Evolutionary conservation across 2,329 filamentous ascomycete species (phyloP), one percentile per base, ranked within the genome.

Genomic region (Pochonia chlamydosporia): DNA sequence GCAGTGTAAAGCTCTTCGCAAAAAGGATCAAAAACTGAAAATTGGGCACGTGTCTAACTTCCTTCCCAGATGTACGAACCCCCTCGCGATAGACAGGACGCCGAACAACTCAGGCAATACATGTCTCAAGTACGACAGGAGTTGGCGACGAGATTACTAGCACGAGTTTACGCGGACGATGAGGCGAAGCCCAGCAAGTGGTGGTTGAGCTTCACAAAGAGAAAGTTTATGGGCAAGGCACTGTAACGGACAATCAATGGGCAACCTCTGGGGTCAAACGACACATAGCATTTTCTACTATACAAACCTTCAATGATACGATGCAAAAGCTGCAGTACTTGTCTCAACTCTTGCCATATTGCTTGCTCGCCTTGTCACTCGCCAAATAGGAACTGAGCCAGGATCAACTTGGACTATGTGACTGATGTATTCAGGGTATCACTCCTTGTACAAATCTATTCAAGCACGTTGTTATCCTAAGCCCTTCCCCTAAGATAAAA

Each of bases 221-320:
- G 93, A 72, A 96, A 96, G 82, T 99, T 99, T 65, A 97, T 99
- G 93, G 91, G 91, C 67, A 97, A 97, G 82, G 80, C 81, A 56
- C 73, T 93, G 70, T 91, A 75, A 66, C 25, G 40, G 10, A 28
- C 8, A n/a, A 10, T 16, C 18, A 18, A 13, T 6, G 6, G 4
- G 35, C 23, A 5, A 14, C 31, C 10, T 18, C 20, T 35, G 31
- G n/a, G 31, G 10, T 14, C 9, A 18, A 10, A 3, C 31, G 3
- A 18, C 16, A 10, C 31, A 35, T 5, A 35, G 14, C 16, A 4
- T 14, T 16, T 18, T 18, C 9, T 16, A 5, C 5, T 35, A 35
- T 35, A 18, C 2, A 3, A 18, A 18, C 8, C n/a, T 18, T 18
- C 10, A 16, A 35, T 18, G 14, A 35, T 35, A 14, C 9, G n/a